Evolutionary conservation across 2,329 filamentous ascomycete genomes (phyloP).

Genomic region (Cytospora piceicola): DNA sequence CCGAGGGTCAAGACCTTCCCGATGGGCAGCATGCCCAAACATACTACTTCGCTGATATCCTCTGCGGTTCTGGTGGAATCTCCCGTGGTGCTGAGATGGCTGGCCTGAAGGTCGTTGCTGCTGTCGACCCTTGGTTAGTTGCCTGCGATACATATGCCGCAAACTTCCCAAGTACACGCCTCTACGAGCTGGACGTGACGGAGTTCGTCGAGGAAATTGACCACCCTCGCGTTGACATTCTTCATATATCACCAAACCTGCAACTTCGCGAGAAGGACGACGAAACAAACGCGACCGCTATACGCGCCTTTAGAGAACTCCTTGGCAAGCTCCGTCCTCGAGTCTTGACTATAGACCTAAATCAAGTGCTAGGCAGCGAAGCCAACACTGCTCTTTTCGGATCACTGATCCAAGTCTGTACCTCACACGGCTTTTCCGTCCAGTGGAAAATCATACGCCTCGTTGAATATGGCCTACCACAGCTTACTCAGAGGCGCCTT

Average conservation of each 20-base stretch:
- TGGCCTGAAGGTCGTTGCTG: slow-evolving; percentile 54
- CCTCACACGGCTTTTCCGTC: slow-evolving; percentile 68
- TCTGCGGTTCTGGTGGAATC: slow-evolving; percentile 73
- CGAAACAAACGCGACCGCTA: slow-evolving; percentile 65
- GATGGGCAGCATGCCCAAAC: slow-evolving; percentile 40
- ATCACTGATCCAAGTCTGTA: slow-evolving; percentile 65
- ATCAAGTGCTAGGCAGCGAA: slow-evolving; percentile 64
- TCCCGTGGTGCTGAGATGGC: slow-evolving; percentile 64
- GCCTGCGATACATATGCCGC: slow-evolving; percentile 60
- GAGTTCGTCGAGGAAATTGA: slow-evolving; percentile 49
- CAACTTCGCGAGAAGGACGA: slow-evolving; percentile 62
- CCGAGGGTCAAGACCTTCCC: neutral
- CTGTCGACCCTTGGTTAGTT: slow-evolving; percentile 62
- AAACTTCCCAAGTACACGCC: slow-evolving; percentile 55
- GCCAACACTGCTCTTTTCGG: slow-evolving; percentile 60
- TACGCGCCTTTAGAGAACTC: slow-evolving; percentile 58
- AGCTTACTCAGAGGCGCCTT: slow-evolving; percentile 51
- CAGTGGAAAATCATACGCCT: slow-evolving; percentile 61
- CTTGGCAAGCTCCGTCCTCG: slow-evolving; percentile 64
- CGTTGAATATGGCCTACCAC: slow-evolving; percentile 55
- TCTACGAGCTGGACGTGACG: slow-evolving; percentile 53
- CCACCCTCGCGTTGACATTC: slow-evolving; percentile 58
- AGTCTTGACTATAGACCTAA: slow-evolving; percentile 78
- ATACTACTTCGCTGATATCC: slow-evolving; percentile 73
- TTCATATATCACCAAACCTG: slow-evolving; percentile 74